These are phyloP conservation scores for Ophiostoma ulmi DNA, from an alignment of 2,329 filamentous ascomycete genomes.

Conservation along the genomic window DNA sequence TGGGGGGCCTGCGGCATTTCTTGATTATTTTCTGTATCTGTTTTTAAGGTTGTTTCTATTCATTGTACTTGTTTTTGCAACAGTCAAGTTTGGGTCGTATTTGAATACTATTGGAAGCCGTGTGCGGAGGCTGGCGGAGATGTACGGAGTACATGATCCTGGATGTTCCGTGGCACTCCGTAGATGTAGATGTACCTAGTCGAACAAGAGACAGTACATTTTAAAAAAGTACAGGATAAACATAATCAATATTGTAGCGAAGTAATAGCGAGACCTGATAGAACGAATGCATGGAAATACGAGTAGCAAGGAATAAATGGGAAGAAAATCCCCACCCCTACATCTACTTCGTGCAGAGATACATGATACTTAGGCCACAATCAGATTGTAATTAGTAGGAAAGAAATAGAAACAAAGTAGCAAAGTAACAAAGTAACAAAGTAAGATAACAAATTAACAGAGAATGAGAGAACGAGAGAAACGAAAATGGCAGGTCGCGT, in stretches of 20 bases:
- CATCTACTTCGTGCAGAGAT: neutral
- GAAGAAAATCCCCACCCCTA: neutral
- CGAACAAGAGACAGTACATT: neutral
- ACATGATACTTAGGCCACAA: neutral
- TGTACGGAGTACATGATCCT: neutral
- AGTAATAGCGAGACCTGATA: neutral
- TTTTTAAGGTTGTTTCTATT: neutral
- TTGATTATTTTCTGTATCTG: neutral
- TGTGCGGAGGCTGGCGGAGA: neutral
- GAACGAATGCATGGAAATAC: neutral
- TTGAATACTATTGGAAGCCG: neutral
- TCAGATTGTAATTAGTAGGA: no score
- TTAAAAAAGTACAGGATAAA: neutral
- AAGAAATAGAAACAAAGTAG: neutral
- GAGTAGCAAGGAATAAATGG: no score
- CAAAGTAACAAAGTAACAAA: neutral
- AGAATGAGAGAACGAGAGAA: neutral
- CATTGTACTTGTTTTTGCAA: neutral
- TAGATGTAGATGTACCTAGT: neutral
- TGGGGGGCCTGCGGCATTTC: slow-evolving; percentile 2
- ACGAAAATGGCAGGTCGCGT: neutral
- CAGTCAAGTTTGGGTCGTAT: neutral
- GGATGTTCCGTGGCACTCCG: neutral
- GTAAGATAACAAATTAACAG: neutral
- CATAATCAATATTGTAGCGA: neutral